phyloP scores from a whole-genome alignment of 257 asterid genomes.

The Dorcoceras hygrometricum region DNA sequence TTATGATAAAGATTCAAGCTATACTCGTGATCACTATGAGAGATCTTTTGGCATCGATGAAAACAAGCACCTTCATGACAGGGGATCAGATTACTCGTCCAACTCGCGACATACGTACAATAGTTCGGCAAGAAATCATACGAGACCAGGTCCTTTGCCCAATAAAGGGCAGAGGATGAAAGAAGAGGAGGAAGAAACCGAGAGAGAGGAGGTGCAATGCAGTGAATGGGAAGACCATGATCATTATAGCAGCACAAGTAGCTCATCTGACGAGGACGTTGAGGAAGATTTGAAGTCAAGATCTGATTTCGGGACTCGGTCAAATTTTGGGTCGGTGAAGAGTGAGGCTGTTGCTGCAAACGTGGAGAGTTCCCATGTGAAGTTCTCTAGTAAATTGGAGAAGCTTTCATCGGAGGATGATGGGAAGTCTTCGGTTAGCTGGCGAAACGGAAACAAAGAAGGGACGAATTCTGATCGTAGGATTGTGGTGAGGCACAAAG shows the following conservation, averaged over 20 bases:
- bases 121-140: constrained; percentile 24
- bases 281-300: constrained; percentile 57
- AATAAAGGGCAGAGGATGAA: constrained; percentile 33
- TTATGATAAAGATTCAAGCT: constrained; percentile 44
- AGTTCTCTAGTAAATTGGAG: constrained; percentile 48
- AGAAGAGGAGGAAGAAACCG: constrained; percentile 51
- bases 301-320: constrained; percentile 47
- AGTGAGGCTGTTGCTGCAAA: constrained; percentile 29
- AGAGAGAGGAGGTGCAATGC: constrained; percentile 96
- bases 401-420: constrained; percentile 53
- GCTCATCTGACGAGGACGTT: constrained; percentile 49
- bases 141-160: constrained; percentile 27
- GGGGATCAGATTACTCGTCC: constrained; percentile 52
- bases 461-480: constrained; percentile 53
- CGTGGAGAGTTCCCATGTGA: constrained; percentile 24
- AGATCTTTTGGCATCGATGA: constrained; percentile 25
- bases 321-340: constrained; percentile 54
- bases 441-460: constrained; percentile 57
- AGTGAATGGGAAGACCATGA: constrained; percentile 97
- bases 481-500: constrained; percentile 84
- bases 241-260: constrained; percentile 59
- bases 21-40: constrained; percentile 32
- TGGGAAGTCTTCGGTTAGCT: constrained; percentile 61
- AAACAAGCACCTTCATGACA: constrained; percentile 50
- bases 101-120: constrained; percentile 45